Conservation (phyloP, 352 stramenopile species). For the Phytophthora tentaculata region DNA sequence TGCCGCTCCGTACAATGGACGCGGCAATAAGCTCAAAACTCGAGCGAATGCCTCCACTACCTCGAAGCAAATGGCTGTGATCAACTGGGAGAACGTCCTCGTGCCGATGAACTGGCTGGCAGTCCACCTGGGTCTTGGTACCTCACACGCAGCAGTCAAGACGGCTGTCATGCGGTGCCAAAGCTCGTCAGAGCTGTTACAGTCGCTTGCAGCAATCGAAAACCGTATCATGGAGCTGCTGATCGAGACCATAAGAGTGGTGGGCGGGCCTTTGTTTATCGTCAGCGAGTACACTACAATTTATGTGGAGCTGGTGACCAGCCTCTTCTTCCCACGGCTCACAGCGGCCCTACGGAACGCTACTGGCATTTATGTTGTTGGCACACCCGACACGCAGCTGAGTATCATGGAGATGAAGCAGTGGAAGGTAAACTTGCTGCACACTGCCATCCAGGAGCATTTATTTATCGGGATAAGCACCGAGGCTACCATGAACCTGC, state of each 20-base stretch:
- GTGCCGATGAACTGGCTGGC: slow-evolving; percentile 48
- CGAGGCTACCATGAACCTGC: slow-evolving; percentile 1
- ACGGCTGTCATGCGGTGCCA: slow-evolving; percentile 24
- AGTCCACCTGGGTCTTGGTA: slow-evolving; percentile 38
- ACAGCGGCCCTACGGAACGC: slow-evolving; percentile 35
- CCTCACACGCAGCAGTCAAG: slow-evolving; percentile 31
- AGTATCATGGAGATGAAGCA: slow-evolving; percentile 39
- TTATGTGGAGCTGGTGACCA: slow-evolving; percentile 53
- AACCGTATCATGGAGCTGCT: slow-evolving; percentile 42
- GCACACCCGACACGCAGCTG: slow-evolving; percentile 41
- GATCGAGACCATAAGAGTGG: slow-evolving; percentile 21
- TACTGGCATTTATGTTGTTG: slow-evolving; percentile 56
- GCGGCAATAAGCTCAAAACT: slow-evolving; percentile 1
- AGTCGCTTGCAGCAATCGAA: slow-evolving; percentile 37
- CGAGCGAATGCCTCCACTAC: not conserved
- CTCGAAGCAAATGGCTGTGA: slow-evolving; percentile 38
- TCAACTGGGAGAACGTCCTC: slow-evolving; percentile 68
- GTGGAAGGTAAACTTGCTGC: slow-evolving; percentile 58
- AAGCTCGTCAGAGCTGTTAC: slow-evolving; percentile 20
- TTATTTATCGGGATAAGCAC: slow-evolving; percentile 17
- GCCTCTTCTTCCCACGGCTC: slow-evolving; percentile 56
- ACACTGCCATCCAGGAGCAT: slow-evolving; percentile 49
- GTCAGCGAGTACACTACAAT: slow-evolving; percentile 43
- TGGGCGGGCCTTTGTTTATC: slow-evolving; percentile 49
- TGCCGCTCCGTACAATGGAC: slow-evolving; percentile 8